These are phyloP conservation scores for Cadophora luteo-olivacea DNA, from an alignment of 2,329 filamentous ascomycete species.

Conservation along the genomic window DNA sequence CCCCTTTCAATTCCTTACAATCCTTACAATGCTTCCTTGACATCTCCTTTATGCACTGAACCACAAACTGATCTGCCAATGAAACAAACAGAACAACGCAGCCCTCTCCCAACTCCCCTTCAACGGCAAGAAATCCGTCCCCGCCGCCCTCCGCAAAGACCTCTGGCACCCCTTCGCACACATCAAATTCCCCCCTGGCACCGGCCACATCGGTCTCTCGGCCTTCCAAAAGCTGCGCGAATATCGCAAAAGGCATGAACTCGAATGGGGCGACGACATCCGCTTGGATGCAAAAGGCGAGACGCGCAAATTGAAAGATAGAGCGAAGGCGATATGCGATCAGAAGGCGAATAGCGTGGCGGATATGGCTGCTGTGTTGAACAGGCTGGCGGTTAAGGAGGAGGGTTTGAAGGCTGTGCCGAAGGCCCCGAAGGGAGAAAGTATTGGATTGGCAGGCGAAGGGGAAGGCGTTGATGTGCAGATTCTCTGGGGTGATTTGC, in stretches of 20 bases:
- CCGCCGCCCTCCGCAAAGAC: slow-evolving; percentile 68
- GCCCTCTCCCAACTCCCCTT: slow-evolving; percentile 65
- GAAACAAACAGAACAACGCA: slow-evolving; percentile 52
- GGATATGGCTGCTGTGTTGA: slow-evolving; percentile 60
- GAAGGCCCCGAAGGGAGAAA: not conserved
- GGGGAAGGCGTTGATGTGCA: slow-evolving; percentile 34
- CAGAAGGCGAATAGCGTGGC: slow-evolving; percentile 68
- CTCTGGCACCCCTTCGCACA: slow-evolving; percentile 68
- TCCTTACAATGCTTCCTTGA: not conserved
- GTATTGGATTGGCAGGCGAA: slow-evolving; percentile 32
- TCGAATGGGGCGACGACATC: slow-evolving; percentile 61
- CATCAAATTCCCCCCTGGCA: slow-evolving; percentile 61
- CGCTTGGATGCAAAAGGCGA: slow-evolving; percentile 38
- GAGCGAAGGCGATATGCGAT: slow-evolving; percentile 61
- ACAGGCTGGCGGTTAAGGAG: slow-evolving; percentile 24
- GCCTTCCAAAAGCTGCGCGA: slow-evolving; percentile 70
- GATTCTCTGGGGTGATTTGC: slow-evolving; percentile 46
- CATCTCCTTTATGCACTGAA: not conserved
- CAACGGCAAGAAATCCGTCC: slow-evolving; percentile 72
- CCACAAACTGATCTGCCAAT: no score
- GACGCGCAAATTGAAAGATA: slow-evolving; percentile 42
- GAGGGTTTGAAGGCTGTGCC: slow-evolving; percentile 11
- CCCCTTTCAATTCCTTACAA: not conserved
- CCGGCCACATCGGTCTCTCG: slow-evolving; percentile 60
- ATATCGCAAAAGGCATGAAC: slow-evolving; percentile 67